Evolutionary conservation across 495 filamentous ascomycete genomes (phyloP).

Genomic region (Aspergillus ostianus): DNA sequence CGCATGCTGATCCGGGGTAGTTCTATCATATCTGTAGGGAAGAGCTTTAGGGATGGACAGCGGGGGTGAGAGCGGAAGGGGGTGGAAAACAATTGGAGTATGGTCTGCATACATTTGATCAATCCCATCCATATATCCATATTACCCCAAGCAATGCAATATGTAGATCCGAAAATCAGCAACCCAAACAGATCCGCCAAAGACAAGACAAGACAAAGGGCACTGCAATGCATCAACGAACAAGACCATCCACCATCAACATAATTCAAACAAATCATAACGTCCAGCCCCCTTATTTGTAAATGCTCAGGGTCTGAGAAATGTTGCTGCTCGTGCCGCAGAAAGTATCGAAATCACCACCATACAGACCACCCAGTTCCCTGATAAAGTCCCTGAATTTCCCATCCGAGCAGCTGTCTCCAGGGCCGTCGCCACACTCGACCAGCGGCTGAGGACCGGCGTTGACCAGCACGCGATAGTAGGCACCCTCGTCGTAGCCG

Average conservation of each 20-base stretch:
- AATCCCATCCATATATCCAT: too few species aligned
- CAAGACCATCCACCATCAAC: neutral
- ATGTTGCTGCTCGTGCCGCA: constrained; percentile 13
- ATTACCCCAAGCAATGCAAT: too few species aligned
- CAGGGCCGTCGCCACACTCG: constrained; percentile 23
- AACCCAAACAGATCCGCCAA: too few species aligned
- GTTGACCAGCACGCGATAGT: constrained; percentile 25
- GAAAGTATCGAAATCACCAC: constrained; percentile 14
- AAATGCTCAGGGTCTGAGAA: neutral
- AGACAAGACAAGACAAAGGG: too few species aligned
- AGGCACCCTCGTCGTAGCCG: constrained; percentile 19
- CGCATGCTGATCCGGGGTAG: neutral
- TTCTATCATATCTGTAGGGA: neutral
- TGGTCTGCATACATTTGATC: too few species aligned
- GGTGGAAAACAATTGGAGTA: too few species aligned
- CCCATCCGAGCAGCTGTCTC: constrained; percentile 18
- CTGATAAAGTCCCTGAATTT: constrained; percentile 15
- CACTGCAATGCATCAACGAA: neutral
- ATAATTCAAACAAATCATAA: neutral
- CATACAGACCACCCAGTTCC: constrained; percentile 10
- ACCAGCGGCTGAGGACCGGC: constrained; percentile 22
- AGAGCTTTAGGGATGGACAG: neutral
- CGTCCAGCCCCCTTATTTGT: neutral
- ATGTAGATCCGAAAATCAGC: too few species aligned
- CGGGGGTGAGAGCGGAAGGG: too few species aligned